Base-by-base conservation (phyloP, 192 early-diverging fungal genomes). In the Podila horticola region DNA sequence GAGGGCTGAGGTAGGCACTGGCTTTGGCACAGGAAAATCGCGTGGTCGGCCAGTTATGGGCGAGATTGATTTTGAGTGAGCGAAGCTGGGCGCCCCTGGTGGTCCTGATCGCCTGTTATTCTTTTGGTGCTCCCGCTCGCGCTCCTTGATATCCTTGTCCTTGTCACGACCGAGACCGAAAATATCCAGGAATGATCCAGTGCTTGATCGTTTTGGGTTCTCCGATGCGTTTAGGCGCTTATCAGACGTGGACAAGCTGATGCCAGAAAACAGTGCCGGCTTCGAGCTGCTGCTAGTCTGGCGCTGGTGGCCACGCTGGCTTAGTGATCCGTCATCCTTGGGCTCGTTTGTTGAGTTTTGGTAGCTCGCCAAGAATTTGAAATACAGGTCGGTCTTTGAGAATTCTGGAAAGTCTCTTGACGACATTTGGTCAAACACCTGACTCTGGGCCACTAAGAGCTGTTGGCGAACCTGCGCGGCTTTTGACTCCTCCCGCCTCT, bases 401-500 rank as follows among this genome's bases (percentile, higher is more conserved):
- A 94, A 94, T 31, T 86, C 72, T 6, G 86, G 84, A 66, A 89
- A 93, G 49, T 92, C 86, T 5, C 85, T 83, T 17, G 55, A 61
- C 61, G 88, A 83, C 88, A 96, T 90, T 49, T 89, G 84, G 59
- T 79, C 64, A 68, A 92, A 93, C 13, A 95, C 86, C 11, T 92
- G 86, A 9, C 79, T 74, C 69, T 94, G 93, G 31, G 90, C 90
- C 12, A 64, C 68, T 30, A 85, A 52, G 1, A 91, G 60, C 26
- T 66, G 62, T 48, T 71, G 31, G 29, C 74, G 60, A 15, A 85
- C 64, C 55, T 84, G 69, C 11, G 58, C 20, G 5, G 72, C 66
- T 22, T 49, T 64, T 0, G 41, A 41, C 17, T 64, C 52, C 13
- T 75, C 75, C 17, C 67, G 22, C 2, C 34, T 66, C 24, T 20